Evolutionary conservation across 2,329 filamentous ascomycete genomes (phyloP).

Genomic region (Fusarium dimerum): DNA sequence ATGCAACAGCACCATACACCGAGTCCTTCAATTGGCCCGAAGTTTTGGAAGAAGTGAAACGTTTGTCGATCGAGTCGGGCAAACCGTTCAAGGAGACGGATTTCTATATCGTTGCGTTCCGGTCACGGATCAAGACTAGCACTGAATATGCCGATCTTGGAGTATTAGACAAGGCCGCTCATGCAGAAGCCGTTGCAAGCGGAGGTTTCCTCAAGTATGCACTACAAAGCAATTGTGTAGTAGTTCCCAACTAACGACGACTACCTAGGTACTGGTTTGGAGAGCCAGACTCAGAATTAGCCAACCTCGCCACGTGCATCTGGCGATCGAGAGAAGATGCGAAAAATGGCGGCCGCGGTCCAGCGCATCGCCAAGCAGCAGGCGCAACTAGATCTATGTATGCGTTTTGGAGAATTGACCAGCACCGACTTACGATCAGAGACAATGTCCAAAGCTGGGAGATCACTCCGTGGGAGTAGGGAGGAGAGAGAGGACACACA

Average conservation of each 20-base stretch:
- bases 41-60: slow-evolving; percentile 59
- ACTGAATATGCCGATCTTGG: slow-evolving; percentile 70
- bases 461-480: slow-evolving; percentile 56
- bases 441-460: slow-evolving; percentile 67
- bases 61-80: slow-evolving; percentile 48
- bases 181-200: slow-evolving; percentile 75
- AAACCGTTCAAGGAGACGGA: slow-evolving; percentile 59
- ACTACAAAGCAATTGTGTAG: not conserved
- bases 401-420: slow-evolving; percentile 70
- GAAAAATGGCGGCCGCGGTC: slow-evolving; percentile 57
- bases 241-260: slow-evolving; percentile 17
- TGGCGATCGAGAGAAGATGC: slow-evolving; percentile 65
- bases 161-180: slow-evolving; percentile 74
- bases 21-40: slow-evolving; percentile 76
- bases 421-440: slow-evolving; percentile 66
- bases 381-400: slow-evolving; percentile 63
- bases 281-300: slow-evolving; percentile 63
- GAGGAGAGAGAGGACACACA: slow-evolving; percentile 2
- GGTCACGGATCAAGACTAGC: slow-evolving; percentile 67
- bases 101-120: slow-evolving; percentile 86
- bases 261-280: slow-evolving; percentile 91
- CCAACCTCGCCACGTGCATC: slow-evolving; percentile 80
- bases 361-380: slow-evolving; percentile 65
- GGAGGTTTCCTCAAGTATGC: slow-evolving; percentile 79
- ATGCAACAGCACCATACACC: slow-evolving; percentile 73